phyloP scores from a whole-genome alignment of 441 rosid species.

The Populus hybrid region DNA sequence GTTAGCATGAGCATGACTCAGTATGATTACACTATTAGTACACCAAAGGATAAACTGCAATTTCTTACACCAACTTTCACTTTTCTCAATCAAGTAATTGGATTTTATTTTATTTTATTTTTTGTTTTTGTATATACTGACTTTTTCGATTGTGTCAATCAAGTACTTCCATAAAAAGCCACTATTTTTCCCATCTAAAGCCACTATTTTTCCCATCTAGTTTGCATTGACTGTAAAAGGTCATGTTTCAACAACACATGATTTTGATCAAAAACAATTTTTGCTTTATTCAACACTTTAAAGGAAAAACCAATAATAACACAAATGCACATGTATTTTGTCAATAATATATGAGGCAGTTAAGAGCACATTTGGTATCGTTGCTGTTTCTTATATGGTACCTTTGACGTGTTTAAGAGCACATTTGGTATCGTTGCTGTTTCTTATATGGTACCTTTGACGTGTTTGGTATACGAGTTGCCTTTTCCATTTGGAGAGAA shows the following conservation, averaged over 20 bases:
- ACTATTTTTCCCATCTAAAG: too few species aligned
- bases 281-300: neutral
- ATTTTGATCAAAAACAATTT: neutral
- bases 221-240: neutral
- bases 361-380: too few species aligned
- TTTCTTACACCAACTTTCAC: neutral
- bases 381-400: too few species aligned
- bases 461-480: neutral
- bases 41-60: neutral
- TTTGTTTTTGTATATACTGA: too few species aligned
- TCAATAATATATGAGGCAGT: neutral
- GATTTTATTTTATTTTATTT: too few species aligned
- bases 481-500: neutral
- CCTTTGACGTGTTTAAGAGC: too few species aligned
- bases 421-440: neutral
- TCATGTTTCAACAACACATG: neutral
- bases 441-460: too few species aligned
- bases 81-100: neutral
- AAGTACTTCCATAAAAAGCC: neutral
- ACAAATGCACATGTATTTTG: neutral
- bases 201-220: neutral
- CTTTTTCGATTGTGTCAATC: too few species aligned
- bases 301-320: neutral
- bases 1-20: too few species aligned
- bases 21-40: too few species aligned